Conservation (phyloP, 179 eudicot genomes). For the Amaranthus tricolor region DNA sequence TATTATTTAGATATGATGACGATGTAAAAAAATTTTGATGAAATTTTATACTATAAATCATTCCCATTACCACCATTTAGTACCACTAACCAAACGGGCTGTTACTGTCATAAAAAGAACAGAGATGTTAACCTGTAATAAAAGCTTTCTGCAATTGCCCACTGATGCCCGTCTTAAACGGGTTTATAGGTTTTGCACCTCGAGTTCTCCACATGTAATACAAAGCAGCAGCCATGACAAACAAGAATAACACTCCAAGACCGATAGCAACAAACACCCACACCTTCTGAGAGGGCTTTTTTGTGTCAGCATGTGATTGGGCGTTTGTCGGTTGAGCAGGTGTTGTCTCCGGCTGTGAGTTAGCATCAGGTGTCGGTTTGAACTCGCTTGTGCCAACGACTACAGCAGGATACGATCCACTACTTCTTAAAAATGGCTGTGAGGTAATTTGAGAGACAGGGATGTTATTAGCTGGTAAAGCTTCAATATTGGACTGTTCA, state of each 20-base stretch:
- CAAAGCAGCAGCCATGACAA: constrained; percentile 33
- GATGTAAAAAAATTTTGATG: background rate
- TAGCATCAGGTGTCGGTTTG: constrained; percentile 25
- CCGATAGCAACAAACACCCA: constrained; percentile 58
- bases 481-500: constrained; percentile 70
- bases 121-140: constrained; percentile 58
- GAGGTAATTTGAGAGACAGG: constrained; percentile 31
- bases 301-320: constrained; percentile 19
- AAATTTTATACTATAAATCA: background rate
- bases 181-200: constrained; percentile 59
- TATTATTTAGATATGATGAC: background rate
- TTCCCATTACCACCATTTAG: background rate
- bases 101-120: constrained; percentile 11
- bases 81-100: background rate
- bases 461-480: constrained; percentile 37
- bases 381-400: constrained; percentile 33
- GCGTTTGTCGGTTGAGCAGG: constrained; percentile 22
- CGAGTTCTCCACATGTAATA: constrained; percentile 48
- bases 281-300: constrained; percentile 31
- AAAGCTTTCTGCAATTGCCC: constrained; percentile 98
- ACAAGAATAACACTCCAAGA: constrained; percentile 39
- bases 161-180: constrained; percentile 90
- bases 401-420: constrained; percentile 80
- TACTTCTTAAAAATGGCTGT: constrained; percentile 56
- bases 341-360: constrained; percentile 17